Percentiles rank a stretch among this genome's conserved stretches.
Evolutionary conservation across 148 eudicot genomes (phyloP).

Genomic region (Camellia granthamiana): DNA sequence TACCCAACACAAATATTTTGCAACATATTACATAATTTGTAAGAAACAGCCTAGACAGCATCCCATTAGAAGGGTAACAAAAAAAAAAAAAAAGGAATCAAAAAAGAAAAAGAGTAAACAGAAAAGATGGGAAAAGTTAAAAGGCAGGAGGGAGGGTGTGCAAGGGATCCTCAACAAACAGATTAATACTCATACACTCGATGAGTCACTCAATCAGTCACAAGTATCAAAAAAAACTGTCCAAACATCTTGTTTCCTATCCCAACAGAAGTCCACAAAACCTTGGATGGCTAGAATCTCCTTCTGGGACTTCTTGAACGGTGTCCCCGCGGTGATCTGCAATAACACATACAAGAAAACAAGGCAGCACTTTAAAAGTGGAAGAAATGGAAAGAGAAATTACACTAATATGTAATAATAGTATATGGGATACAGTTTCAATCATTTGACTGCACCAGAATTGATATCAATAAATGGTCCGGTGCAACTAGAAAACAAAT

Average conservation of each 20-base stretch:
- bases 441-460: no score
- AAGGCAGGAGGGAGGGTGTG: neutral
- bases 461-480: no score
- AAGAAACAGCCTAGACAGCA: constrained; percentile 5
- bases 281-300: constrained; percentile 40
- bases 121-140: neutral
- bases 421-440: neutral
- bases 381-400: neutral
- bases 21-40: neutral
- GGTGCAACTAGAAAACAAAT: no score
- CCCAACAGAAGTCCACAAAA: constrained; percentile 6
- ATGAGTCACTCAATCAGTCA: neutral
- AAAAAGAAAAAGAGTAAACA: neutral
- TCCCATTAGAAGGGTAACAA: neutral
- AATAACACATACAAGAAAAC: neutral
- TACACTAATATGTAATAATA: neutral
- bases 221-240: neutral
- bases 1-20: neutral
- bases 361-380: neutral
- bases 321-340: constrained; percentile 64
- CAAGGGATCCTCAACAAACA: constrained; percentile 8
- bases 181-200: neutral
- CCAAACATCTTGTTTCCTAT: neutral
- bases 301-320: constrained; percentile 79
- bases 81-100: no score